Percentiles rank a stretch among this genome's conserved stretches.
phyloP scores from a whole-genome alignment of 2,329 filamentous ascomycete species.

The Trichoderma citrinoviride region DNA sequence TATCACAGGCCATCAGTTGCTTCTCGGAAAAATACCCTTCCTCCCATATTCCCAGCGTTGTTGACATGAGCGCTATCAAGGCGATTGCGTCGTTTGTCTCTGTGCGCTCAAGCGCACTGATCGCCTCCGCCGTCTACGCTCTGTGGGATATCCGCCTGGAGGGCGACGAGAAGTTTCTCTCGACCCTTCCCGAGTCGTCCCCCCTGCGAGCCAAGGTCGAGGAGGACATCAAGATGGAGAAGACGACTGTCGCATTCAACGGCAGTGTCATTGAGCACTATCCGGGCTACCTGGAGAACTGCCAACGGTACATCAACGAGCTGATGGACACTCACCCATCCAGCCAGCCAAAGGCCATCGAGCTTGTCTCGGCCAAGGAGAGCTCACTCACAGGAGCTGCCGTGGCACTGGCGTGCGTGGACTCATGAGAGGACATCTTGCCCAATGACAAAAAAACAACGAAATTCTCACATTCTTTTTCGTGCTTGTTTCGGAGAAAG shows the following conservation, averaged over 20 bases:
- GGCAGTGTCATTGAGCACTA: conserved; percentile 79
- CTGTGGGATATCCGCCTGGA: conserved; percentile 57
- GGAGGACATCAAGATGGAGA: conserved; percentile 45
- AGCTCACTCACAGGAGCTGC: conserved; percentile 74
- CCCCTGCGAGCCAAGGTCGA: conserved; percentile 47
- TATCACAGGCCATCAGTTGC: conserved; percentile 44
- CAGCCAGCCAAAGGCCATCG: conserved; percentile 47
- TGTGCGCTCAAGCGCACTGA: conserved; percentile 56
- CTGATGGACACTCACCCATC: conserved; percentile 45
- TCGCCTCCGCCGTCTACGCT: conserved; percentile 58
- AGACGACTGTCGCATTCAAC: conserved; percentile 70
- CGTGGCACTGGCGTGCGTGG: conserved; percentile 58
- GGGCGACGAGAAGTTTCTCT: conserved; percentile 40
- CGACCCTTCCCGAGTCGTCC: conserved; percentile 33
- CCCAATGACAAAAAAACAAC: neutral
- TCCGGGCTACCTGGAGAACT: conserved; percentile 60
- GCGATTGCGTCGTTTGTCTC: conserved; percentile 54
- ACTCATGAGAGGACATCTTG: conserved; percentile 24
- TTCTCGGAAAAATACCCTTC: conserved; percentile 54
- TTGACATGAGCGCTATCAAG: conserved; percentile 53
- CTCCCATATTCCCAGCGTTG: conserved; percentile 37
- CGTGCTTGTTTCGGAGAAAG: conserved; percentile 3
- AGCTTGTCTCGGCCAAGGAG: conserved; percentile 67
- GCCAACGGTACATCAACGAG: conserved; percentile 62
- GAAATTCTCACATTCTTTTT: neutral